Percentiles rank a stretch among this genome's conserved stretches.
Evolutionary conservation across 2,329 filamentous ascomycete genomes (phyloP).

Genomic region (Aureobasidium lini): DNA sequence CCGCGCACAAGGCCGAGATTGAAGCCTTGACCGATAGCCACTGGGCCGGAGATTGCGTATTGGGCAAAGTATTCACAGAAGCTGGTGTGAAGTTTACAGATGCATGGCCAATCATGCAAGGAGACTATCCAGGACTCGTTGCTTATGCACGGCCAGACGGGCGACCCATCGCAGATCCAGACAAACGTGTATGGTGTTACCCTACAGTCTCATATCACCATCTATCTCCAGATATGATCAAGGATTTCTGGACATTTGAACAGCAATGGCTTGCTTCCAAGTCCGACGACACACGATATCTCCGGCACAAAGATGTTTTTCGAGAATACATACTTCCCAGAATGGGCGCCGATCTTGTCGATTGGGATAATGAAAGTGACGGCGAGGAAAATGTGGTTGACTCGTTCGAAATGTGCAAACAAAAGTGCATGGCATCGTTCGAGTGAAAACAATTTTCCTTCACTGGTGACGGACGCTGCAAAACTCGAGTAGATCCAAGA

Average conservation of each 20-base stretch:
- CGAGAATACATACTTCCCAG: constrained; percentile 21
- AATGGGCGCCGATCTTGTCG: constrained; percentile 15
- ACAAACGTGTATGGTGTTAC: constrained; percentile 22
- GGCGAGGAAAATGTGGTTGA: constrained; percentile 15
- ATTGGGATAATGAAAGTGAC: constrained; percentile 24
- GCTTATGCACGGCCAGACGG: constrained; percentile 16
- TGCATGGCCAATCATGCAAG: constrained; percentile 24
- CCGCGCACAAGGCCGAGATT: constrained; percentile 28
- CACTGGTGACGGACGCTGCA: not conserved
- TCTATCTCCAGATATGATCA: constrained; percentile 19
- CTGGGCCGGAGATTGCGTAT: constrained; percentile 25
- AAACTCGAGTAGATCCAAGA: not conserved
- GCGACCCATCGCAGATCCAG: constrained; percentile 15
- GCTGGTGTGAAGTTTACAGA: constrained; percentile 19
- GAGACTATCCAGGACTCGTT: constrained; percentile 24
- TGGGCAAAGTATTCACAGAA: constrained; percentile 22
- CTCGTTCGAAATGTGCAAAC: constrained; percentile 20
- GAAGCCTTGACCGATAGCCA: constrained; percentile 21
- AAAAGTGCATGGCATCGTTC: constrained; percentile 18
- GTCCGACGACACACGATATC: constrained; percentile 13
- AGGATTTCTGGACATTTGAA: constrained; percentile 24
- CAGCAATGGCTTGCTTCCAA: constrained; percentile 21
- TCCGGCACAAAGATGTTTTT: constrained; percentile 27
- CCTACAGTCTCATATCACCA: constrained; percentile 23
- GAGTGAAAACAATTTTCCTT: constrained; percentile 22